These are phyloP conservation scores for Vaccinium corymbosum DNA, from an alignment of 148 eudicot species.

Conservation along the genomic window DNA sequence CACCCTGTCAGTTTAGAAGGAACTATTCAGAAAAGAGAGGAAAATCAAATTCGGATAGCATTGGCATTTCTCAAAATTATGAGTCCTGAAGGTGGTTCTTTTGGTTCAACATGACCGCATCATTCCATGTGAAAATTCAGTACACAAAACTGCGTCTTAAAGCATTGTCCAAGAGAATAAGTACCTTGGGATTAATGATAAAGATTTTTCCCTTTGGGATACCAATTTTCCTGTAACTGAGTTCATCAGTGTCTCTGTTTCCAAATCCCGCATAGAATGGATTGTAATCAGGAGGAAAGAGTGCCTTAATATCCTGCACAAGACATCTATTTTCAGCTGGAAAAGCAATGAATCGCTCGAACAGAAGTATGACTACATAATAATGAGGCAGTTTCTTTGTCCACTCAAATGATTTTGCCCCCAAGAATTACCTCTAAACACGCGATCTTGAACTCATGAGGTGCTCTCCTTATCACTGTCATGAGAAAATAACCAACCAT, in stretches of 20 bases:
- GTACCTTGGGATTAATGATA: conserved; percentile 95
- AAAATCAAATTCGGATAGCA: neutral
- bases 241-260: conserved; percentile 96
- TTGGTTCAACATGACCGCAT: neutral
- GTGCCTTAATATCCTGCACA: conserved; percentile 87
- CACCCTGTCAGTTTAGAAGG: conserved; percentile 56
- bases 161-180: neutral
- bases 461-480: conserved; percentile 98
- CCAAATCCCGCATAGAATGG: conserved; percentile 99
- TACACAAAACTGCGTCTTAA: neutral
- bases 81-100: neutral
- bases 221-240: conserved; percentile 87
- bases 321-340: conserved; percentile 12
- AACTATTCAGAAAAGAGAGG: conserved; percentile 7
- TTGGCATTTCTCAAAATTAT: neutral
- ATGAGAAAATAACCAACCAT: conserved; percentile 9
- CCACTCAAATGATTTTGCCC: conserved; percentile 5
- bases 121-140: neutral
- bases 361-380: neutral
- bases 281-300: conserved; percentile 90
- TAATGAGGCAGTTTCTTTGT: neutral
- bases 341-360: neutral
- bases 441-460: conserved; percentile 98
- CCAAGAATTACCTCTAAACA: conserved; percentile 75
- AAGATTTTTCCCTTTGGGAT: conserved; percentile 97